Percentiles rank a stretch among this genome's conserved stretches.
Conservation (phyloP, 2,329 filamentous ascomycete species). For the Aureobasidium subglaciale region DNA sequence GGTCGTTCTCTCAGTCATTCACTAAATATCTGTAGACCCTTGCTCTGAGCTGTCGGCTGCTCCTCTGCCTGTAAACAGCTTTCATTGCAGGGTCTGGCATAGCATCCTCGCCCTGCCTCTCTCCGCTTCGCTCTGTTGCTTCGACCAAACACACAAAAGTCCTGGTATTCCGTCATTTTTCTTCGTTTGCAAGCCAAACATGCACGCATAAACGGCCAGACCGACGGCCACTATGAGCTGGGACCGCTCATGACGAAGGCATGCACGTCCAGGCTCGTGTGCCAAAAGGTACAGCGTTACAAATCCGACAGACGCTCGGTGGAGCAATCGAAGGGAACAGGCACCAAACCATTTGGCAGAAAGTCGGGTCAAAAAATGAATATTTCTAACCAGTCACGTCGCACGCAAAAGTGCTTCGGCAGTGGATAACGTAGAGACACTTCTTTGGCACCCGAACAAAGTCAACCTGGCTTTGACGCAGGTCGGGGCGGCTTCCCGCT, state of each 20-base stretch:
- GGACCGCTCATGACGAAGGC: slow-evolving; percentile 1
- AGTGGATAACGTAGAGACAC: background rate
- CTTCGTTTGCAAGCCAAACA: background rate
- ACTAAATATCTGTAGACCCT: background rate
- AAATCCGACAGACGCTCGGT: background rate
- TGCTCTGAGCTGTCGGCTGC: too few relatives aligned
- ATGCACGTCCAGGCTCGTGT: slow-evolving; percentile 3
- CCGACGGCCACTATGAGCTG: background rate
- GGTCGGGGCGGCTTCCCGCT: background rate
- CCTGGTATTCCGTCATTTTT: background rate
- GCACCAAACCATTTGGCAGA: slow-evolving; percentile 6
- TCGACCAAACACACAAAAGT: background rate
- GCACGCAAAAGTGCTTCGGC: slow-evolving; percentile 7
- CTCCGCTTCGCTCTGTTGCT: background rate
- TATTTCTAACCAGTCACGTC: slow-evolving; percentile 12
- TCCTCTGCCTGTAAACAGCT: background rate
- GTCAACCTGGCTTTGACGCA: slow-evolving; percentile 3
- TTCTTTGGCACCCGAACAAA: background rate
- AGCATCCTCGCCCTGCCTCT: background rate
- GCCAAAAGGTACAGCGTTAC: slow-evolving; percentile 6
- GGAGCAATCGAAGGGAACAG: background rate
- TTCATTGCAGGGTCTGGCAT: background rate
- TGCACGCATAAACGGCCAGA: slow-evolving; percentile 5
- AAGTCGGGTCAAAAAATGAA: background rate
- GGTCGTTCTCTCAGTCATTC: slow-evolving; percentile 1